Evolutionary conservation across 768 basidiomycete genomes (phyloP), one percentile per base, ranked within the genome.

Genomic region (Nidula microcarpa): DNA sequence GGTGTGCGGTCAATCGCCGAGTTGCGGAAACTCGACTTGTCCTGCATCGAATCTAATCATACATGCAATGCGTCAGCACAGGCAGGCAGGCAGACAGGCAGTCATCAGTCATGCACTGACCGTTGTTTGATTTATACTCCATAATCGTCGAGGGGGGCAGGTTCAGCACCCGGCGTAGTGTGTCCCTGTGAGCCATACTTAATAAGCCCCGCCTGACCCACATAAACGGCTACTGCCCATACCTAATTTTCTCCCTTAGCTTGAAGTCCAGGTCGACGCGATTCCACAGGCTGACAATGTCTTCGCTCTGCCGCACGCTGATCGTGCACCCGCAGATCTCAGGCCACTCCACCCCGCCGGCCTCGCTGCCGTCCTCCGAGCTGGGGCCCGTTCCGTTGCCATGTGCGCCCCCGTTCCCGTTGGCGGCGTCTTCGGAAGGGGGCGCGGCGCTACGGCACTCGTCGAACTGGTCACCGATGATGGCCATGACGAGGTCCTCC

Each of bases 261-360:
- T 85, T 88, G 16, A 75, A 67, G 60, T 95, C 91, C 5, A 75
- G 82, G 59, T 93, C 94, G 53, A 86, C 78, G 59, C 86, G 82
- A 64, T 95, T 94, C 96, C 96, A 98, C 17, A 98, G 63, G 59
- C 87, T 90, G 52, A 98, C 76, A 56, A 98, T 96, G 65, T 98
- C 96, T 74, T 98, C 96, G 58, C 84, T 89, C 70, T 91, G 88
- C 60, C 96, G 73, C 52, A 96, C 94, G 65, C 91, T 94, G 65
- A 98, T 88, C 33, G 95, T 98, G 65, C 92, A 94, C 41, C 95
- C 96, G 62, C 94, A 94, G 34, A 98, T 92, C 66, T 93, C 89
- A 16, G 88, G 87, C 78, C 79, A 83, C 32, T 84, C 82, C 23
- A 67, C 69, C 4, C 60, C 69, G 33, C 68, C 68, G 33, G 55